These are phyloP conservation scores for Termitomyces eurrhizus DNA, from an alignment of 768 basidiomycete genomes.

Conservation along the genomic window DNA sequence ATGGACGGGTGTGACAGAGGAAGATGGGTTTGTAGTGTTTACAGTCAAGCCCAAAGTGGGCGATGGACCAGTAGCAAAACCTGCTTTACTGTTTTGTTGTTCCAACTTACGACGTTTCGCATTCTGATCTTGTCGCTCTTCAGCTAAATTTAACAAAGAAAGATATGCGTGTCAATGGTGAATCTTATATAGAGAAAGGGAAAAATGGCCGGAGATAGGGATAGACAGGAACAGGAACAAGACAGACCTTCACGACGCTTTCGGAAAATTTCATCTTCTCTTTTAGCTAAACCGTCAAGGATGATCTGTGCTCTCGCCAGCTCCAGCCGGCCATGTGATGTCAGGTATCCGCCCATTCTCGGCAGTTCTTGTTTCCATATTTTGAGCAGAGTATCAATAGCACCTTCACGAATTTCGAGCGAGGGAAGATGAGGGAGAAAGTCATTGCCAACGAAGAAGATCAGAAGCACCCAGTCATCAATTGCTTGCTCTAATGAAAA, in stretches of 20 bases:
- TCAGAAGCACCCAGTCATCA: conserved; percentile 99
- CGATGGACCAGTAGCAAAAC: conserved; percentile 42
- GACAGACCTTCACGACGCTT: conserved; percentile 86
- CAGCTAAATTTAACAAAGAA: conserved; percentile 54
- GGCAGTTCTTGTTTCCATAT: conserved; percentile 95
- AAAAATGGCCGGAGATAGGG: conserved; percentile 11
- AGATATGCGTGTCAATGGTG: conserved; percentile 23
- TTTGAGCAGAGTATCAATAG: conserved; percentile 92
- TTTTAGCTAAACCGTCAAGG: conserved; percentile 88
- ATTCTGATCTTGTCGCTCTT: conserved; percentile 90
- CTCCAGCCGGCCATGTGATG: conserved; percentile 88
- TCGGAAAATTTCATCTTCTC: conserved; percentile 95
- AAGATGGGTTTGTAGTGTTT: conserved; percentile 36
- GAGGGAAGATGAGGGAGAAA: conserved; percentile 97
- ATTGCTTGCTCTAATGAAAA: conserved; percentile 96
- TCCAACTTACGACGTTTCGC: conserved; percentile 81
- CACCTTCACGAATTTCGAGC: conserved; percentile 98
- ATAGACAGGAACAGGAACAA: conserved; percentile 16
- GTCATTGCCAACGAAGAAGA: conserved; percentile 99
- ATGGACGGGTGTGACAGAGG: conserved; percentile 34
- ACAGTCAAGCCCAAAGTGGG: conserved; percentile 45
- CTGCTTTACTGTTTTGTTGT: conserved; percentile 38
- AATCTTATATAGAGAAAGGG: conserved; percentile 17
- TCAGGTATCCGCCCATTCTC: conserved; percentile 96
- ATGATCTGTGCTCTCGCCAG: conserved; percentile 88